Evolutionary conservation across 179 eudicot species (phyloP).

Genomic region (Drosera spatulata): DNA sequence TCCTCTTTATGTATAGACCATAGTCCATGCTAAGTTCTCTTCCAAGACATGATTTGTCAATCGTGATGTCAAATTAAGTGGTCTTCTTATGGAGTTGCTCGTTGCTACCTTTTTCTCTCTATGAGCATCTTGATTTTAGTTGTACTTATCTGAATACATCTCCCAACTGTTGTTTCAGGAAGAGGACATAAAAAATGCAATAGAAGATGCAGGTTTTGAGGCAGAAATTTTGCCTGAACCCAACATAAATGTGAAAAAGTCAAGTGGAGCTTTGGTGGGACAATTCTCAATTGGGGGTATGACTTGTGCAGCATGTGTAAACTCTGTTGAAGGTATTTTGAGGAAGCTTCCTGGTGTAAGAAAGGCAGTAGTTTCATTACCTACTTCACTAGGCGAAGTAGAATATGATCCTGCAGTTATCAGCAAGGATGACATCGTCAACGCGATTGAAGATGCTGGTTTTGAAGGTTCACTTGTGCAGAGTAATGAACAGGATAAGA

Average conservation of each 20-base stretch:
- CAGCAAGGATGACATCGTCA: conserved; percentile 45
- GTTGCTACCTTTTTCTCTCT: too few species aligned
- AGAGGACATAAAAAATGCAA: conserved; percentile 64
- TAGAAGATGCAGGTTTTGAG: conserved; percentile 98
- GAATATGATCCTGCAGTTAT: conserved; percentile 37
- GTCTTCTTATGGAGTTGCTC: too few species aligned
- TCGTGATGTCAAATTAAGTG: too few species aligned
- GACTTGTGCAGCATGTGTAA: conserved; percentile 98
- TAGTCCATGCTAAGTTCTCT: too few species aligned
- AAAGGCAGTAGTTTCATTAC: conserved; percentile 69
- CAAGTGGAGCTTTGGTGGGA: conserved; percentile 52
- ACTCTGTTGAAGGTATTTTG: conserved; percentile 89
- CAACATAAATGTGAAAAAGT: conserved; percentile 22
- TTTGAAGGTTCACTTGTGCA: conserved; percentile 93
- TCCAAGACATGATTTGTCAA: too few species aligned
- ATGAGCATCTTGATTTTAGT: too few species aligned
- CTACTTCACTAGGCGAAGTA: conserved; percentile 59
- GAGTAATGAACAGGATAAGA: conserved; percentile 84
- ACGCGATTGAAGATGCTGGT: conserved; percentile 95
- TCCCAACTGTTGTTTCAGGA: conserved; percentile 35
- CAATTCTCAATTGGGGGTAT: conserved; percentile 94
- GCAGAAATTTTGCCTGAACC: conserved; percentile 75
- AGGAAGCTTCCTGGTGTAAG: conserved; percentile 68
- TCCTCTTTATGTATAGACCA: too few species aligned
- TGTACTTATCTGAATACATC: too few species aligned